These are phyloP conservation scores for Syzygium malaccense DNA, from an alignment of 441 rosid species.

Conservation along the genomic window DNA sequence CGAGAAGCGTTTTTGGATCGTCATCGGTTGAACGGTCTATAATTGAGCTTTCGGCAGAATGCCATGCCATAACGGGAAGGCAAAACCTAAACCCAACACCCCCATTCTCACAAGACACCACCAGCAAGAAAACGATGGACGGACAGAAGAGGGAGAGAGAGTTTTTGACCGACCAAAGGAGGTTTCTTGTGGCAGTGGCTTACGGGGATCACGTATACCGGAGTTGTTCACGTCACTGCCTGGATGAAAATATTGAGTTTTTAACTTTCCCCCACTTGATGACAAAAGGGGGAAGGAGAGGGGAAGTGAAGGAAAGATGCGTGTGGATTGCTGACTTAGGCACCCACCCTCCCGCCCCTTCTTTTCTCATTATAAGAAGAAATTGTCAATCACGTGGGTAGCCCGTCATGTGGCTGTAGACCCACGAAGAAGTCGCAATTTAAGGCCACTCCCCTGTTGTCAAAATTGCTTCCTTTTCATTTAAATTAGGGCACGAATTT, in stretches of 20 bases:
- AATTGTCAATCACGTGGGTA: constrained; percentile 50
- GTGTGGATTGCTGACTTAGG: constrained; percentile 44
- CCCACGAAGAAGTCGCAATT: constrained; percentile 6
- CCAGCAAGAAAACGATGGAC: background rate
- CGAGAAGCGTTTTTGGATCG: background rate
- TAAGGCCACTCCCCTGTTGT: constrained; percentile 1
- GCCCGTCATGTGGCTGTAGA: constrained; percentile 41
- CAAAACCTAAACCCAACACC: background rate
- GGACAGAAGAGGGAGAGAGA: background rate
- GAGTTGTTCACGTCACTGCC: constrained; percentile 43
- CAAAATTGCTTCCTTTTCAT: background rate
- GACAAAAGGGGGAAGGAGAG: background rate
- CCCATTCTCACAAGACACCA: background rate
- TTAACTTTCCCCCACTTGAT: constrained; percentile 9
- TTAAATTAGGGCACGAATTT: background rate
- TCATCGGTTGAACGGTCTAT: background rate
- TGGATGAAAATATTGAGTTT: background rate
- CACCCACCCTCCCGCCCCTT: background rate
- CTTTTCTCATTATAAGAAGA: background rate
- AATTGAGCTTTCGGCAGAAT: background rate
- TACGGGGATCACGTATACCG: constrained; percentile 19
- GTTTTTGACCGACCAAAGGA: constrained; percentile 31
- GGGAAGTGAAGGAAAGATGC: background rate
- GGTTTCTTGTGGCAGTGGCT: constrained; percentile 35
- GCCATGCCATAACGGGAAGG: constrained; percentile 18